phyloP scores from a whole-genome alignment of 2,329 filamentous ascomycete genomes.

The Chaetomiaceae sp. region DNA sequence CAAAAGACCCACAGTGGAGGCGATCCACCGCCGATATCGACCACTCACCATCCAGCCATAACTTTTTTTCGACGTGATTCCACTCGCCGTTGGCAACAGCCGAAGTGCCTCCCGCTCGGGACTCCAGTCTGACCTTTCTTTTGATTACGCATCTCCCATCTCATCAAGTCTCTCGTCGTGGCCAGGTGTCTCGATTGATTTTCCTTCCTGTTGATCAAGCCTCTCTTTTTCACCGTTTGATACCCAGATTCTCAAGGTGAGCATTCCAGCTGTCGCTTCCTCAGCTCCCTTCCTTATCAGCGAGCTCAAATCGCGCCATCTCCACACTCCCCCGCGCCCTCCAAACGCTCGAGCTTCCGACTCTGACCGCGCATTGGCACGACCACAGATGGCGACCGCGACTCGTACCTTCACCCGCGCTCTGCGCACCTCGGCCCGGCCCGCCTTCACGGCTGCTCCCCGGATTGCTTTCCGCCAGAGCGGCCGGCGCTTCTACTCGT shows the following conservation, averaged over 20 bases:
- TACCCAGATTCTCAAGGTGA: constrained; percentile 12
- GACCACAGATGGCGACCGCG: constrained; percentile 41
- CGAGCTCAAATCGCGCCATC: constrained; percentile 3
- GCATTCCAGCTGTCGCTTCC: constrained; percentile 2
- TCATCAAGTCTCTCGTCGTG: constrained; percentile 6
- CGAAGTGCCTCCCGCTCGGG: constrained; percentile 8
- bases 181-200: constrained; percentile 14
- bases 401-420: constrained; percentile 55
- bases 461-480: constrained; percentile 69
- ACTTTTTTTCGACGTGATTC: constrained; percentile 24
- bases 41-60: constrained; percentile 19
- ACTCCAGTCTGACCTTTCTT: constrained; percentile 1
- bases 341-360: neutral
- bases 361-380: constrained; percentile 14
- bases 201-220: constrained; percentile 2
- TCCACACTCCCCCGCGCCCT: neutral
- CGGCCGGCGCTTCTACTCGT: constrained; percentile 75
- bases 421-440: constrained; percentile 55
- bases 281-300: constrained; percentile 17
- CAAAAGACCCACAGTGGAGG: constrained; percentile 15
- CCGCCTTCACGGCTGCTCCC: constrained; percentile 54
- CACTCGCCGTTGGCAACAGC: constrained; percentile 17
- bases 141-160: constrained; percentile 16
- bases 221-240: neutral
- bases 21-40: neutral